Base-by-base conservation (phyloP, 2,329 filamentous ascomycete genomes). In the Magnaporthiopsis rhizophila region DNA sequence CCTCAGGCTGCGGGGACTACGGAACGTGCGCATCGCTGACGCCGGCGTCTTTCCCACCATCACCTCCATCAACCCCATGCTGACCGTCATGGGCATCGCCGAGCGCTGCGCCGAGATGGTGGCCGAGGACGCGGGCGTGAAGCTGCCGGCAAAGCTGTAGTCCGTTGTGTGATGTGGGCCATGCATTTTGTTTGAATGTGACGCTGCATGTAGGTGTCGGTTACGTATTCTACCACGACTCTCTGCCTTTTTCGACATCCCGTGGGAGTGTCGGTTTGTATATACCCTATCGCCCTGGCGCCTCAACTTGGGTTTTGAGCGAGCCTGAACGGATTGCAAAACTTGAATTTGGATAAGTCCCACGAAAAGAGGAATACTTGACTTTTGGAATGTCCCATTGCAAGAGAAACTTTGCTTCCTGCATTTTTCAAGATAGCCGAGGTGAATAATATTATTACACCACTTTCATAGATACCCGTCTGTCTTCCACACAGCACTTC, bases 91-190 rank as follows among this genome's bases (percentile, higher is more conserved):
- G 72, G 89, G 86, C 63, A 86, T 96, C 71, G 92, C 90, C 9
- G 92, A 97, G 84, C 83, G 90, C 65, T 89, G 87, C 7, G 92
- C 92, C 0, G 92, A 97, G 81, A 76, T 97, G 74, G 89, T 97
- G 73, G 89, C 89, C 36, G 82, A 88, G 73, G 86, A 91, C 69
- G 89, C 85, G 65, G 86, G 86, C 8, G 65, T 65, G 32, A 64
- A 69, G 65, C 59, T 30, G 9, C 59, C 63, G 38, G 58, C 65
- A 28, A 57, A 62, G 56, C 38, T 68, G 64, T 68, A 62, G 57
- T 57, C 45, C 9, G 45, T 13, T 36, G 36, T n/a, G n/a, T n/a
- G n/a, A n/a, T n/a, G n/a, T n/a, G n/a, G n/a, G 36, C 18, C 9
- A 38, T 18, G 36, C 15, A 15, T 38, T 13, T 18, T 1, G 36